Conservation (phyloP, 108 stramenopile genomes). For the Heterococcus sp. region DNA sequence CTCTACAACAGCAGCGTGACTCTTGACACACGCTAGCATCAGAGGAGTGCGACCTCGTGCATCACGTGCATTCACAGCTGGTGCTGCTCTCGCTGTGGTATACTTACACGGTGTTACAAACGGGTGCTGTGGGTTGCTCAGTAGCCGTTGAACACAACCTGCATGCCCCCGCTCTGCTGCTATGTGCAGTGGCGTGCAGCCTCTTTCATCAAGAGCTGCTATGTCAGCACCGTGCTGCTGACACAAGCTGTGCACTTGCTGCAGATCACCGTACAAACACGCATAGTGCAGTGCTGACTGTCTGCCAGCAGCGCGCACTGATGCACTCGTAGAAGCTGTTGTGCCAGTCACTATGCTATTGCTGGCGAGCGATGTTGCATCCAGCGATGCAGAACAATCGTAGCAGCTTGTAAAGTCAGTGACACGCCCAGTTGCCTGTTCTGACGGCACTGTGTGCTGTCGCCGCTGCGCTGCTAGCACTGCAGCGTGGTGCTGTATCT, state of each 20-base stretch:
- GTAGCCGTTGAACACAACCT: constrained; percentile 2
- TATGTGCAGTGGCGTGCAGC: constrained; percentile 21
- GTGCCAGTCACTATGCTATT: background rate
- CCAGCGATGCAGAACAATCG: no score
- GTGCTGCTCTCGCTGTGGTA: no score
- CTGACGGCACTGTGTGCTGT: background rate
- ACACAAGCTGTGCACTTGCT: constrained; percentile 20
- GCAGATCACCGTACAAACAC: constrained; percentile 12
- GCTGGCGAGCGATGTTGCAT: no score
- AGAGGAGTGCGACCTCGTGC: constrained; percentile 12
- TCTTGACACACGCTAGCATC: constrained; percentile 14
- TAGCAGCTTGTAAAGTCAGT: no score
- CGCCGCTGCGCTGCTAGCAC: background rate
- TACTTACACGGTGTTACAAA: background rate
- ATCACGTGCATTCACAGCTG: constrained; percentile 6
- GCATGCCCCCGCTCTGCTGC: constrained; percentile 9
- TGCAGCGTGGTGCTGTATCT: constrained; percentile 2
- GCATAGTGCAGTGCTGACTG: constrained; percentile 18
- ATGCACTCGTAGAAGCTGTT: background rate
- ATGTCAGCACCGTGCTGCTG: constrained; percentile 1
- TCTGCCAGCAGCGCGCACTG: background rate
- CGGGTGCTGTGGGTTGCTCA: background rate
- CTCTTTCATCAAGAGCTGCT: constrained; percentile 17
- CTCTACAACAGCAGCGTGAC: constrained; percentile 8
- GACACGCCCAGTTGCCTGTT: background rate